phyloP scores from a whole-genome alignment of 768 basidiomycete genomes.

The Lanmaoa pseudosensibilis region DNA sequence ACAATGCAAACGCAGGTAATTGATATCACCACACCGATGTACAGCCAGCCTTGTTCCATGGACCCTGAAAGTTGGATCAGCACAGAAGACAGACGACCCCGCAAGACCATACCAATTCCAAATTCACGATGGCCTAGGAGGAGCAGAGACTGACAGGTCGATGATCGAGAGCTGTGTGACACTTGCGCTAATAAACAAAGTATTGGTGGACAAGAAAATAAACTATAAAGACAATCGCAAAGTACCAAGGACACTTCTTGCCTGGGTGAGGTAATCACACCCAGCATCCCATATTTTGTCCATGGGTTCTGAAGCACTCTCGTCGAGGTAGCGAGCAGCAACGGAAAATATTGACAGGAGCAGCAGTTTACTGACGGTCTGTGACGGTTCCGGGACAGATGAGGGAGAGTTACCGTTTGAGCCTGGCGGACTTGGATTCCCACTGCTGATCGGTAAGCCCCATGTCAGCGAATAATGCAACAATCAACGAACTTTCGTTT shows the following conservation, averaged over 20 bases:
- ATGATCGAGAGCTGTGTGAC: conserved; percentile 65
- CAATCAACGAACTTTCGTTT: conserved; percentile 25
- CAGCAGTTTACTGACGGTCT: conserved; percentile 65
- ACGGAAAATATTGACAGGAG: conserved; percentile 81
- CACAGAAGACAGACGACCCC: neutral
- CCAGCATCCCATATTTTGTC: conserved; percentile 75
- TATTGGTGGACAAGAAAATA: neutral
- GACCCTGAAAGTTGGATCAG: conserved; percentile 37
- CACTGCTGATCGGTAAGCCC: conserved; percentile 29
- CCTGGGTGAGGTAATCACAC: conserved; percentile 59
- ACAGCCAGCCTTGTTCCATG: conserved; percentile 87
- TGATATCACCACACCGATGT: conserved; percentile 50
- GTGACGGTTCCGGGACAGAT: conserved; percentile 48
- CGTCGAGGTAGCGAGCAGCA: conserved; percentile 69
- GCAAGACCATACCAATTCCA: conserved; percentile 59
- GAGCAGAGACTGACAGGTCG: conserved; percentile 79
- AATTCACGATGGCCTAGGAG: conserved; percentile 83
- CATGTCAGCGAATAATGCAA: neutral
- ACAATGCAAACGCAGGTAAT: neutral
- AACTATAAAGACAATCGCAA: conserved; percentile 1
- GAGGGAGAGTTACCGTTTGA: conserved; percentile 12
- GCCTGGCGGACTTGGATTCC: conserved; percentile 37
- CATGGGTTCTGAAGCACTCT: conserved; percentile 42
- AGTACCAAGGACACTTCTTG: conserved; percentile 64
- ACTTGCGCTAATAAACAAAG: conserved; percentile 47